These are phyloP conservation scores for Globisporangium recalcitrans DNA, from an alignment of 352 stramenopile species.

Conservation along the genomic window DNA sequence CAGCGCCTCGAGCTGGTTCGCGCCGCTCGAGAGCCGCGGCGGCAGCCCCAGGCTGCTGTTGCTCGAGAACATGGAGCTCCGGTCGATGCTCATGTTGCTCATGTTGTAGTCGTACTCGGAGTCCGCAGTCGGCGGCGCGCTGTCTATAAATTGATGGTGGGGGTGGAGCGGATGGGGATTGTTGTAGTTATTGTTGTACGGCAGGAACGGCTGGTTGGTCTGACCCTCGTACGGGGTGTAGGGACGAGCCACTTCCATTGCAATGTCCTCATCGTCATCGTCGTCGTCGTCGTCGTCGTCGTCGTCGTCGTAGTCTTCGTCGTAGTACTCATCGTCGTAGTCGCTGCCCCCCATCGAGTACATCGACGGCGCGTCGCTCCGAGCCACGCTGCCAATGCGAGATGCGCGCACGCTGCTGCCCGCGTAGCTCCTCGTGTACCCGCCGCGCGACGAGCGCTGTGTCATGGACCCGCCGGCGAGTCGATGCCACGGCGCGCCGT, in stretches of 20 bases:
- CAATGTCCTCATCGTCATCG: constrained; percentile 68
- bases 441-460: constrained; percentile 8
- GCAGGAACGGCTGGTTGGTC: not conserved
- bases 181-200: not conserved
- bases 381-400: constrained; percentile 27
- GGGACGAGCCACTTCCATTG: constrained; percentile 62
- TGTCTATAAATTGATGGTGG: constrained; percentile 3
- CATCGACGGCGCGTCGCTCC: constrained; percentile 11
- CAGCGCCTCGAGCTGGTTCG: constrained; percentile 53
- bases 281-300: constrained; percentile 41
- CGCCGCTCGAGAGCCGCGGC: constrained; percentile 49
- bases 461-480: constrained; percentile 46
- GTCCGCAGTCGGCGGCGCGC: not conserved
- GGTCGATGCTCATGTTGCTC: constrained; percentile 16
- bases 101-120: constrained; percentile 1
- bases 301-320: constrained; percentile 17
- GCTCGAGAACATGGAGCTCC: constrained; percentile 45
- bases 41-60: constrained; percentile 51
- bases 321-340: constrained; percentile 30
- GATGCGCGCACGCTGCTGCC: constrained; percentile 20
- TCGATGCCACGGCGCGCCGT: constrained; percentile 69
- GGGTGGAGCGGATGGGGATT: not conserved
- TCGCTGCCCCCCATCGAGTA: constrained; percentile 19
- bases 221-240: constrained; percentile 20
- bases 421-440: constrained; percentile 7